Conservation (phyloP, 169 alveolate species). For the Hammondia hammondi region DNA sequence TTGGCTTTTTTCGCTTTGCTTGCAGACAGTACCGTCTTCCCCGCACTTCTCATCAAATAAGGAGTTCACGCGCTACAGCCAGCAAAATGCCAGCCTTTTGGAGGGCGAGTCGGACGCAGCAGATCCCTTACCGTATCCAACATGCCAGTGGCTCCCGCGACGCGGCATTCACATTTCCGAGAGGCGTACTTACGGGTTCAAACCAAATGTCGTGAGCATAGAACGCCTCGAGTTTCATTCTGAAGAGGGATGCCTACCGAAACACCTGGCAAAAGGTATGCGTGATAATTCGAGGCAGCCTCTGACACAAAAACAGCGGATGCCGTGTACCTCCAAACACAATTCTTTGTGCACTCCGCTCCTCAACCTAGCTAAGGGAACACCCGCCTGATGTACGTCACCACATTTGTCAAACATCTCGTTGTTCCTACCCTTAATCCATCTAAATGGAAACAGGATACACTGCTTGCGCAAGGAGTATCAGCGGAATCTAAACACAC, state of each 20-base stretch:
- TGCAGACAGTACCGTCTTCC: conserved; percentile 9
- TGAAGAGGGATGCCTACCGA: conserved; percentile 10
- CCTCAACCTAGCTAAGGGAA: too few species aligned
- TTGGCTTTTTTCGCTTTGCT: background rate
- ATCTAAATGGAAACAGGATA: too few species aligned
- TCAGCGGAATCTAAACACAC: too few species aligned
- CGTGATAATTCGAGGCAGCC: background rate
- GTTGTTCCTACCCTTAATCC: too few species aligned
- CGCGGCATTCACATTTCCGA: conserved; percentile 20
- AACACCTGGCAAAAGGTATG: conserved; percentile 1
- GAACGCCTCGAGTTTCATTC: conserved; percentile 8
- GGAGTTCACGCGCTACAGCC: background rate
- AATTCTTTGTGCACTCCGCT: too few species aligned
- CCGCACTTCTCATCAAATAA: background rate
- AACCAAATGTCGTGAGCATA: conserved; percentile 14
- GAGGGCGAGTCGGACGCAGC: background rate
- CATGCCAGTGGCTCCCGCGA: conserved; percentile 41
- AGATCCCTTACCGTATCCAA: conserved; percentile 8
- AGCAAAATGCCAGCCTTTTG: background rate
- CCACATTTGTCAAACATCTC: too few species aligned
- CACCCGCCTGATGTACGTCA: too few species aligned
- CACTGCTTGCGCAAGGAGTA: too few species aligned
- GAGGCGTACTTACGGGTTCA: background rate
- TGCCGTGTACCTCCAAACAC: too few species aligned
- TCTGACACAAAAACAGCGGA: too few species aligned